A percentile compares a stretch with the other conserved stretches of the same genome.
Conservation (phyloP, 345 rosid genomes). For the Eucalyptus pauciflora region DNA sequence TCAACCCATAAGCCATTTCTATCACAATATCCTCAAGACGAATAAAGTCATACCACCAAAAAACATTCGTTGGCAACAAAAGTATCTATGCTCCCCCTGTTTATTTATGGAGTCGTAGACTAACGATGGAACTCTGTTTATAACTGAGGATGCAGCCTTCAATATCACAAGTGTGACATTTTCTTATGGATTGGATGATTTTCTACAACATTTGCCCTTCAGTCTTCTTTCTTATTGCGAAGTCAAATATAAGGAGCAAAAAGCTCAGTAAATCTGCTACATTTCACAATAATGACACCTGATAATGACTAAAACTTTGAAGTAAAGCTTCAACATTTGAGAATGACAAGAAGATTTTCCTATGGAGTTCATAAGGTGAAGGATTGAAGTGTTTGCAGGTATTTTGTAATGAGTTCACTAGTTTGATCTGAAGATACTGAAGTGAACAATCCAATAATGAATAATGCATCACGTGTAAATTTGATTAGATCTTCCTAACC, state of each 20-base stretch:
- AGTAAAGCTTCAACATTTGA: background rate
- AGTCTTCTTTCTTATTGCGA: background rate
- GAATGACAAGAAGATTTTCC: background rate
- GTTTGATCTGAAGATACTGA: background rate
- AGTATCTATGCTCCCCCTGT: background rate
- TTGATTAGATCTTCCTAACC: conserved; percentile 22
- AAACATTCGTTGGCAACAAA: background rate
- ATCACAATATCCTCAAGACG: background rate
- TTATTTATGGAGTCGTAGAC: background rate
- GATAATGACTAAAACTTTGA: background rate
- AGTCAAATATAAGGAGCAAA: background rate
- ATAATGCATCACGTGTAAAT: background rate
- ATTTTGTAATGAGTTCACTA: background rate
- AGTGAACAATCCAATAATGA: background rate
- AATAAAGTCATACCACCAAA: background rate
- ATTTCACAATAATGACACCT: background rate
- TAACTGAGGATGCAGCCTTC: background rate
- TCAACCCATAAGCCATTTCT: background rate
- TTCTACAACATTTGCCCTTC: background rate
- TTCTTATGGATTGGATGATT: background rate
- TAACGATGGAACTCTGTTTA: background rate
- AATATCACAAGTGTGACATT: background rate
- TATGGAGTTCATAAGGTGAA: background rate
- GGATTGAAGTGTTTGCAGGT: background rate
- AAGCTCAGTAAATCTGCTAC: background rate